Evolutionary conservation across 106 monocot genomes (phyloP).

Genomic region (Chionographis japonica): DNA sequence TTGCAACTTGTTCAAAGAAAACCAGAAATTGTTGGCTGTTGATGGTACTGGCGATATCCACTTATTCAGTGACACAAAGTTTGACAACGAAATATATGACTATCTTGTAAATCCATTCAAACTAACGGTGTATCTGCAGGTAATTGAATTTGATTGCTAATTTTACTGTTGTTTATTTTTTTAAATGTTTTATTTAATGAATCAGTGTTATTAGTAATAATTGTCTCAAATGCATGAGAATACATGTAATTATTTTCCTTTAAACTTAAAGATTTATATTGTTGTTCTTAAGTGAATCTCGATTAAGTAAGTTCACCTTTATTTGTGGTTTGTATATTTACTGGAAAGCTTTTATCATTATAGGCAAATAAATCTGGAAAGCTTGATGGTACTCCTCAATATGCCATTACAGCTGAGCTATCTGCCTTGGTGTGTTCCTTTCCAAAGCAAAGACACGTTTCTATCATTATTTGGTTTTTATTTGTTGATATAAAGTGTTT

Average conservation of each 20-base stretch:
- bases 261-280: no score
- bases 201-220: background rate
- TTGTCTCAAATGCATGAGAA: background rate
- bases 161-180: background rate
- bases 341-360: conserved; percentile 1
- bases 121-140: conserved; percentile 52
- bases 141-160: conserved; percentile 20
- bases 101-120: conserved; percentile 77
- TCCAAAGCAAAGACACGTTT: conserved; percentile 29
- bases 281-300: background rate
- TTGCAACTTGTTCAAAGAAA: conserved; percentile 42
- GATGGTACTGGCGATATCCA: conserved; percentile 19
- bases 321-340: background rate
- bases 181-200: background rate
- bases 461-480: conserved; percentile 2
- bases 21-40: background rate
- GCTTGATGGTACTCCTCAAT: conserved; percentile 63
- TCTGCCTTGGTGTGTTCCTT: conserved; percentile 73
- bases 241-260: no score
- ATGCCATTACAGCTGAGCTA: conserved; percentile 56
- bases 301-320: background rate
- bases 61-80: conserved; percentile 19
- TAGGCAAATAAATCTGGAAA: conserved; percentile 80
- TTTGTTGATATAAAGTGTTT: background rate
- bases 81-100: conserved; percentile 36